Evolutionary conservation across 768 basidiomycete species (phyloP).

Genomic region (Suillus subluteus): DNA sequence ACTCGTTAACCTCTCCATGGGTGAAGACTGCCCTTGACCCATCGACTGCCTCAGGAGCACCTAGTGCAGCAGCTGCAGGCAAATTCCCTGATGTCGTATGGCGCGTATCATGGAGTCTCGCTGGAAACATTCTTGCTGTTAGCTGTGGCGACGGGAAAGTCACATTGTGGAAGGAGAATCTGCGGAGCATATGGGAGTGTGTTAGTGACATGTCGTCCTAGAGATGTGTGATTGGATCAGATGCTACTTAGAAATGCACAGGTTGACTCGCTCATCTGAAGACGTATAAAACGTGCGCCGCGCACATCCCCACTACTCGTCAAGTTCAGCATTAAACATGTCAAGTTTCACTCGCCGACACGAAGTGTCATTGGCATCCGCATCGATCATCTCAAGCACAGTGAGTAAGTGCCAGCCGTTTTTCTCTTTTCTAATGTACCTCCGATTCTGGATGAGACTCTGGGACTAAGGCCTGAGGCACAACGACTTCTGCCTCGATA

Average conservation of each 20-base stretch:
- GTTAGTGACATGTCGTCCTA: constrained; percentile 93
- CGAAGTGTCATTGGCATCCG: constrained; percentile 59
- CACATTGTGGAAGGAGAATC: constrained; percentile 96
- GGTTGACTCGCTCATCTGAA: constrained; percentile 17
- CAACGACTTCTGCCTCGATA: neutral
- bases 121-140: constrained; percentile 94
- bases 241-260: constrained; percentile 4
- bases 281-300: constrained; percentile 43
- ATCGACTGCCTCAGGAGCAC: constrained; percentile 49
- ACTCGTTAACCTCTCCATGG: constrained; percentile 75
- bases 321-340: constrained; percentile 14
- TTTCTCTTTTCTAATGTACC: constrained; percentile 65
- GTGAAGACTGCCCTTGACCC: constrained; percentile 81
- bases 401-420: constrained; percentile 49
- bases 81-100: constrained; percentile 98
- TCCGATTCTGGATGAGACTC: constrained; percentile 45
- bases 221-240: constrained; percentile 10
- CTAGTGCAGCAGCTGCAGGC: constrained; percentile 53
- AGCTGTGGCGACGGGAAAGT: constrained; percentile 99
- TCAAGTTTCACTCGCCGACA: constrained; percentile 57
- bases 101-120: constrained; percentile 98
- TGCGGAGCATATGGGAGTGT: constrained; percentile 95
- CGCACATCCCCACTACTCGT: constrained; percentile 23
- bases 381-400: constrained; percentile 55
- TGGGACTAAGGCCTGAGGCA: constrained; percentile 30